Evolutionary conservation across 2,329 filamentous ascomycete genomes (phyloP).

Genomic region (Aspergillus pseudoglaucus): DNA sequence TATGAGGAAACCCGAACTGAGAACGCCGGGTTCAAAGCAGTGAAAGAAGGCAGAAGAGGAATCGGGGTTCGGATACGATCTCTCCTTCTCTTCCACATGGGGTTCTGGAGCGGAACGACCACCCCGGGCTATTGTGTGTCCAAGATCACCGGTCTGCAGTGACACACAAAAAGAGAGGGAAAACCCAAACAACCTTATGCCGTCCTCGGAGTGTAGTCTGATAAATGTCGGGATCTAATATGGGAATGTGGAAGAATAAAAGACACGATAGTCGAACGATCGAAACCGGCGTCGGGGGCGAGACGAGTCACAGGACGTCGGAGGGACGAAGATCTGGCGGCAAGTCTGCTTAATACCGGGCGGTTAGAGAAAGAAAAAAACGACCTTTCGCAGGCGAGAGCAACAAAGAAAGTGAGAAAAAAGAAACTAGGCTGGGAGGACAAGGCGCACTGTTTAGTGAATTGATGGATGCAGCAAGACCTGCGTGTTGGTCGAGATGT

Average conservation of each 20-base stretch:
- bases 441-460: conserved; percentile 8
- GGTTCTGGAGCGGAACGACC: conserved; percentile 32
- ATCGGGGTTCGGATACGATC: conserved; percentile 35
- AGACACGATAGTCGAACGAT: conserved; percentile 14
- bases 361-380: conserved; percentile 9
- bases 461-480: conserved; percentile 12
- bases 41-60: conserved; percentile 26
- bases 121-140: conserved; percentile 16
- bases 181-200: conserved; percentile 9
- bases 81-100: conserved; percentile 47
- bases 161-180: conserved; percentile 3
- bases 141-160: conserved; percentile 12
- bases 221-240: not conserved
- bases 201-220: conserved; percentile 5
- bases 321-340: conserved; percentile 10
- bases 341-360: conserved; percentile 6
- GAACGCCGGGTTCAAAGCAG: conserved; percentile 16
- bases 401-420: conserved; percentile 1
- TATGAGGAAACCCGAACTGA: conserved; percentile 18
- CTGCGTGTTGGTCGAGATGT: conserved; percentile 19
- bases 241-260: not conserved
- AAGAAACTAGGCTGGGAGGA: conserved; percentile 2
- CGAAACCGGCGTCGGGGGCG: conserved; percentile 10
- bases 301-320: conserved; percentile 20
- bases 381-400: conserved; percentile 2